Conservation (phyloP, 208 protist genomes). For the Leishmania arabica region DNA sequence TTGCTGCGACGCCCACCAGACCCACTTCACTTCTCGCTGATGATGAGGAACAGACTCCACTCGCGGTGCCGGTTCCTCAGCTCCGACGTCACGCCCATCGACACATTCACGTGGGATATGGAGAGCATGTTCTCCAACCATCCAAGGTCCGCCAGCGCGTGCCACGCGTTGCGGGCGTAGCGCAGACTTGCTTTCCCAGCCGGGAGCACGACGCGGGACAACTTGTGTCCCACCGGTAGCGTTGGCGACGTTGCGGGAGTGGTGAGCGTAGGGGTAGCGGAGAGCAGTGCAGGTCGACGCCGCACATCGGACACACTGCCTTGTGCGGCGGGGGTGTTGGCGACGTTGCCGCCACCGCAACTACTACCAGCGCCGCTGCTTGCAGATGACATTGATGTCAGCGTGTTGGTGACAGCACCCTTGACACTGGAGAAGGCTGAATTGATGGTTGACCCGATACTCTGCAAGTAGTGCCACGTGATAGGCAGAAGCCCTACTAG, state of each 20-base stretch:
- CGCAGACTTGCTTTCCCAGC: slow-evolving; percentile 14
- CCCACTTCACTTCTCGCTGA: slow-evolving; percentile 24
- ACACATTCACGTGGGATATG: slow-evolving; percentile 56
- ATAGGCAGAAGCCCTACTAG: slow-evolving; percentile 26
- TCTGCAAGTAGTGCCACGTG: slow-evolving; percentile 33
- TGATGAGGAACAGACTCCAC: slow-evolving; percentile 48
- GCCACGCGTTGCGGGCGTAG: slow-evolving; percentile 15
- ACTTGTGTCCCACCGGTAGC: neutral
- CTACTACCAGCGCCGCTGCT: neutral
- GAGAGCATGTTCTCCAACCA: slow-evolving; percentile 40
- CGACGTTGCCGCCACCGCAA: neutral
- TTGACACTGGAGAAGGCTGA: slow-evolving; percentile 8
- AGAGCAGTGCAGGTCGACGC: neutral
- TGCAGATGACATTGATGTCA: neutral
- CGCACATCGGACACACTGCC: neutral
- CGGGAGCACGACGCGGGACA: slow-evolving; percentile 12
- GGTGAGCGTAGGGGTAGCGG: neutral
- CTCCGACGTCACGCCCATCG: slow-evolving; percentile 41
- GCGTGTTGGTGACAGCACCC: slow-evolving; percentile 9
- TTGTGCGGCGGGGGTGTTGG: neutral
- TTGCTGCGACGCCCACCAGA: neutral
- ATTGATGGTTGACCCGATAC: slow-evolving; percentile 21
- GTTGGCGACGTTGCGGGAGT: slow-evolving; percentile 5
- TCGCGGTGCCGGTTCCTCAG: slow-evolving; percentile 13
- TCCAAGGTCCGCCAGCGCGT: slow-evolving; percentile 17